These are phyloP conservation scores for Manihot esculenta DNA, from an alignment of 441 rosid genomes.

Conservation along the genomic window DNA sequence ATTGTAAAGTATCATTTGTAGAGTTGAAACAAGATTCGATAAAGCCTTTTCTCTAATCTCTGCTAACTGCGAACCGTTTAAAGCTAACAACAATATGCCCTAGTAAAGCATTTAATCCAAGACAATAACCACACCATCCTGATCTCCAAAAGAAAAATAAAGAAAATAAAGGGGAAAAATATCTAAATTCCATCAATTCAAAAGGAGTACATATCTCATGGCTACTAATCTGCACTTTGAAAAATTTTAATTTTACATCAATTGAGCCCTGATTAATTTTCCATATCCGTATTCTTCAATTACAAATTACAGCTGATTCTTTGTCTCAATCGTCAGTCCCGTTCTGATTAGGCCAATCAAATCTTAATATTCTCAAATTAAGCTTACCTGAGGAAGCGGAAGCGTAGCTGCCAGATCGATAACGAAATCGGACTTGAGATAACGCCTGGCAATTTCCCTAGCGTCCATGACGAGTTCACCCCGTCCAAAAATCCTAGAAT, in stretches of 20 bases:
- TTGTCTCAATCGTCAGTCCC: neutral
- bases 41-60: no score
- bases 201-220: no score
- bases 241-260: no score
- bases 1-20: neutral
- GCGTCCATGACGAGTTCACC: conserved; percentile 87
- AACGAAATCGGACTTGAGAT: conserved; percentile 63
- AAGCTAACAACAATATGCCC: no score
- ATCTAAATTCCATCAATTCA: neutral
- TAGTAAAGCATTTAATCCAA: no score
- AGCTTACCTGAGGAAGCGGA: conserved; percentile 84
- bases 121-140: neutral
- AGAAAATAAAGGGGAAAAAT: neutral
- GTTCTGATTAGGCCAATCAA: neutral
- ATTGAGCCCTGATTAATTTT: no score
- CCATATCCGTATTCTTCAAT: no score
- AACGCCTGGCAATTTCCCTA: conserved; percentile 56
- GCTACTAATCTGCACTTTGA: no score
- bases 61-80: no score
- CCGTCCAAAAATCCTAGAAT: conserved; percentile 76
- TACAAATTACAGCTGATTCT: no score
- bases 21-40: neutral
- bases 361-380: neutral
- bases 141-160: neutral
- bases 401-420: conserved; percentile 73